These are phyloP conservation scores for Hyaloscypha hepaticicola DNA, from an alignment of 495 filamentous ascomycete genomes.

Conservation along the genomic window DNA sequence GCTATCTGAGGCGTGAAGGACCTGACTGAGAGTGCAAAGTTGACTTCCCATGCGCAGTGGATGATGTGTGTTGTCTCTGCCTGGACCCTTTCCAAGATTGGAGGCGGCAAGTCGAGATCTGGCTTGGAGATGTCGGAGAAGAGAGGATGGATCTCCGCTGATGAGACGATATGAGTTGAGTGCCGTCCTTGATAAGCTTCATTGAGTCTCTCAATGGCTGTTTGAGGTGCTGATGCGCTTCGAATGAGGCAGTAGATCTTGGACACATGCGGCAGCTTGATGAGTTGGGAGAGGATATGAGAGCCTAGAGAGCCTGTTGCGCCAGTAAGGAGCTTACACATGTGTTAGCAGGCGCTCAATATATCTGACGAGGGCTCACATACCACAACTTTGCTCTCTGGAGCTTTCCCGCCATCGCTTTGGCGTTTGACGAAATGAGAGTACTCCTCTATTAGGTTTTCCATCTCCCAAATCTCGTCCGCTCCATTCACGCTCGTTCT, in stretches of 20 bases:
- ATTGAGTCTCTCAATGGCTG: conserved; percentile 34
- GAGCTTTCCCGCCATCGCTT: conserved; percentile 11
- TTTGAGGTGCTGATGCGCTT: conserved; percentile 27
- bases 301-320: conserved; percentile 59
- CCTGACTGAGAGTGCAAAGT: conserved; percentile 56
- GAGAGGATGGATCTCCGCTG: conserved; percentile 25
- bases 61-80: conserved; percentile 47
- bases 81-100: conserved; percentile 29
- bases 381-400: conserved; percentile 44
- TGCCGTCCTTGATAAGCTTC: conserved; percentile 38
- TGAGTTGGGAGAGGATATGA: conserved; percentile 47
- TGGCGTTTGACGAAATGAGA: conserved; percentile 36
- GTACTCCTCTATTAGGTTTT: conserved; percentile 39
- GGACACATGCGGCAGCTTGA: conserved; percentile 40
- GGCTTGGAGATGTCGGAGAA: conserved; percentile 25
- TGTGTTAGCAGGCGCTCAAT: background rate
- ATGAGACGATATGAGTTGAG: conserved; percentile 32
- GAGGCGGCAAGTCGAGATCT: conserved; percentile 17
- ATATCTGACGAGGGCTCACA: conserved; percentile 12
- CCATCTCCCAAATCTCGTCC: conserved; percentile 37
- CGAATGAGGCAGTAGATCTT: conserved; percentile 55
- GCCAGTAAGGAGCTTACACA: conserved; percentile 42
- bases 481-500: conserved; percentile 27
- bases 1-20: conserved; percentile 57
- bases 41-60: conserved; percentile 68